These are phyloP conservation scores for Globisporangium paddicum DNA, from an alignment of 352 stramenopile species.

Conservation along the genomic window DNA sequence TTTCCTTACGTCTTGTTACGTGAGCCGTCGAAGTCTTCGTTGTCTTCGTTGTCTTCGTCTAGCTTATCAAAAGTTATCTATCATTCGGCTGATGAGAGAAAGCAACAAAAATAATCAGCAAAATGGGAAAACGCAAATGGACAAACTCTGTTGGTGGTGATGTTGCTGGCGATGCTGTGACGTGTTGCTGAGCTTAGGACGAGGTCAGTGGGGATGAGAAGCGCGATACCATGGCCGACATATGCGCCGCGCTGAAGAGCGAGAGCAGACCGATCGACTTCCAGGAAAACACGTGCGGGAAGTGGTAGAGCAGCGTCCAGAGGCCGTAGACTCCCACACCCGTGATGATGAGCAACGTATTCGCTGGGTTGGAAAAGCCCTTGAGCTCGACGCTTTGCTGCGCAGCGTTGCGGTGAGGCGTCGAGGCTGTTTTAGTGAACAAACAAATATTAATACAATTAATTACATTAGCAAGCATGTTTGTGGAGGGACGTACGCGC, in stretches of 20 bases:
- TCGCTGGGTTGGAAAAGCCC: slow-evolving; percentile 44
- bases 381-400: slow-evolving; percentile 48
- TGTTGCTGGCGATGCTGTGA: background rate
- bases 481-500: slow-evolving; percentile 67
- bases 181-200: background rate
- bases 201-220: slow-evolving; percentile 22
- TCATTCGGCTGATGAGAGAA: slow-evolving; percentile 11
- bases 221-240: slow-evolving; percentile 49
- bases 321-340: slow-evolving; percentile 64
- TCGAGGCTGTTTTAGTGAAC: slow-evolving; percentile 20
- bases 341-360: slow-evolving; percentile 56
- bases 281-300: slow-evolving; percentile 73
- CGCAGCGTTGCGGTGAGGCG: slow-evolving; percentile 34
- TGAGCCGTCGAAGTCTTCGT: too few species aligned
- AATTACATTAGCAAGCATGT: background rate
- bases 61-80: too few species aligned
- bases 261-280: slow-evolving; percentile 66
- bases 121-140: background rate
- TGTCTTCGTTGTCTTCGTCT: too few species aligned
- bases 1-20: too few species aligned
- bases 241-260: slow-evolving; percentile 53
- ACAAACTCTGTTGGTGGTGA: background rate
- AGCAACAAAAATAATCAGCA: slow-evolving; percentile 6
- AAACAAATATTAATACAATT: background rate
- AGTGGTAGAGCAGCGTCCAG: slow-evolving; percentile 80